Base-by-base conservation (phyloP, 2,329 filamentous ascomycete species). In the Fusarium avenaceum region DNA sequence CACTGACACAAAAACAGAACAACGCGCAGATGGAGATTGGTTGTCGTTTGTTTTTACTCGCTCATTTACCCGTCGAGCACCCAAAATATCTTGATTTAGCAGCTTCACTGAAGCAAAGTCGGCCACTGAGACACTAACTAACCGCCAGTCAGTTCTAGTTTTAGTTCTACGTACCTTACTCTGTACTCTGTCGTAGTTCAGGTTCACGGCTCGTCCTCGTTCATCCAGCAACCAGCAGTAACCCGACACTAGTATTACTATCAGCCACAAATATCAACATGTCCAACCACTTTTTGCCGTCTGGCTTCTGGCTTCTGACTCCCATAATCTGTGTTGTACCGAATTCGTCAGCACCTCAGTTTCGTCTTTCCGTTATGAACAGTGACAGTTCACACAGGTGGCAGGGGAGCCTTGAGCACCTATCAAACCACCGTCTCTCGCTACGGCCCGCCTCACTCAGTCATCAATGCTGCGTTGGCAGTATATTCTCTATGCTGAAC, bases 1-100 rank as follows among this genome's bases (percentile, higher is more conserved):
- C 49, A 54, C 55, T 66, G 65, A 51, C 65, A 68, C 65, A 65
- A 57, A 68, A 69, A 48, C 43, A 66, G 55, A 69, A 69, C 50
- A 48, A 62, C 43, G 47, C 51, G 60, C 65, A 69, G 65, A 57
- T 30, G 44, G 30, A 66, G 39, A 62, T 51, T 50, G 43, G 52
- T 15, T 44, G 49, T 39, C 50, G 46, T 43, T 38, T 46, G 46
- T 53, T 50, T 63, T 39, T 40, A 50, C 64, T 67, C 59, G 64
- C 43, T 56, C 42, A 33, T 54, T 39, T 24, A 35, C 45, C 42
- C 39, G 57, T 57, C 49, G 44, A 38, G 35, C 35, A 38, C 35
- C 35, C 35, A 45, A 35, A 38, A 30, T 51, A 57, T 59, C 59
- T 61, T 60, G 59, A 68, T 68, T 65, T 53, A 68, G 65, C 65